Conservation (phyloP, 139 green algal genomes). For the Eudorina sp. region DNA sequence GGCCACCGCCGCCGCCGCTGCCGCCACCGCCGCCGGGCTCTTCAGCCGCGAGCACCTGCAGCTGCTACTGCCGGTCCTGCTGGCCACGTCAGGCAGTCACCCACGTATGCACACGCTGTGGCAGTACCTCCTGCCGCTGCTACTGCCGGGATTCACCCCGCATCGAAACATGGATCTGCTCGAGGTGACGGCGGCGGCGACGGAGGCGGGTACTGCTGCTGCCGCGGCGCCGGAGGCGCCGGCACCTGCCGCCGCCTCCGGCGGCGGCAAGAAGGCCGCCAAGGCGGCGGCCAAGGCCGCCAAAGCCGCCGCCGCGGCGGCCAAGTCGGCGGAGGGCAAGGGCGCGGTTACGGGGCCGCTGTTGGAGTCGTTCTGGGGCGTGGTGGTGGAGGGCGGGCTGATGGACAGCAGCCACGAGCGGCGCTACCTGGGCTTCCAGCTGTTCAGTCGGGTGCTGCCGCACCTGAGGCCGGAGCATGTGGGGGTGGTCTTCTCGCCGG, state of each 20-base stretch:
- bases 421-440: slow-evolving; percentile 75
- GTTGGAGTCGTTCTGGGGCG: slow-evolving; percentile 71
- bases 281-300: slow-evolving; percentile 7
- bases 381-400: slow-evolving; percentile 72
- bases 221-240: neutral
- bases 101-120: slow-evolving; percentile 82
- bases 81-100: slow-evolving; percentile 57
- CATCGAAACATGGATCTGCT: neutral
- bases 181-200: neutral
- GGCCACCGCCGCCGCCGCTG: slow-evolving; percentile 37
- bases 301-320: neutral
- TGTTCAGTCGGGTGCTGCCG: slow-evolving; percentile 79
- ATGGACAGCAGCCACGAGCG: slow-evolving; percentile 74
- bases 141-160: slow-evolving; percentile 73
- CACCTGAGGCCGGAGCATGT: slow-evolving; percentile 52
- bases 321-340: slow-evolving; percentile 27
- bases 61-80: slow-evolving; percentile 58
- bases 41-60: slow-evolving; percentile 66
- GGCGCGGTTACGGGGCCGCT: neutral
- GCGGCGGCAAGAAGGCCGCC: neutral
- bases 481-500: slow-evolving; percentile 60
- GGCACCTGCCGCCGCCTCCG: neutral
- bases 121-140: slow-evolving; percentile 76
- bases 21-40: slow-evolving; percentile 60
- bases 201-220: neutral